phyloP scores from a whole-genome alignment of 192 early-diverging fungal species.

The Umbelopsis vinacea region DNA sequence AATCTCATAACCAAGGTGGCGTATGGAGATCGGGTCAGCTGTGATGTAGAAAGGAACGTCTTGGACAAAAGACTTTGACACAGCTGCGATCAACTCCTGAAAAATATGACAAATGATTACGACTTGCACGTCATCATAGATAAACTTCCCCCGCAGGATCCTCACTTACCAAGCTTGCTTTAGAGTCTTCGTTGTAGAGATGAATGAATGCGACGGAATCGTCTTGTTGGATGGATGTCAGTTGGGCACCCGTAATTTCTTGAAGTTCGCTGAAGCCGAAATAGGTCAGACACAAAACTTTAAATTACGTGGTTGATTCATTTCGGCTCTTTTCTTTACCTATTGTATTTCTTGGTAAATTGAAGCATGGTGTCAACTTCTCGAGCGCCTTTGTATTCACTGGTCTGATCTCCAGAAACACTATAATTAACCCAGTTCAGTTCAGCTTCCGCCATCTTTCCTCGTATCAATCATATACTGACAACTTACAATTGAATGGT shows the following conservation, averaged over 20 bases:
- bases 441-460: not conserved
- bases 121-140: no score
- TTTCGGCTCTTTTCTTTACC: not conserved
- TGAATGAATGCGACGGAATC: constrained; percentile 59
- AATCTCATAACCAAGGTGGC: constrained; percentile 22
- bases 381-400: constrained; percentile 25
- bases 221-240: constrained; percentile 45
- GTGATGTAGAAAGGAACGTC: constrained; percentile 42
- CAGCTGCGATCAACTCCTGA: constrained; percentile 23
- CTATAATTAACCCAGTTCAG: not conserved
- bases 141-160: no score
- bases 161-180: constrained; percentile 35
- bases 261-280: constrained; percentile 22
- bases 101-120: not conserved
- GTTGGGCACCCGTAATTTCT: constrained; percentile 35
- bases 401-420: constrained; percentile 21
- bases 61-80: constrained; percentile 30
- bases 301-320: not conserved
- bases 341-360: not conserved
- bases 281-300: not conserved
- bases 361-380: constrained; percentile 3
- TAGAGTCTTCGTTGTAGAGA: constrained; percentile 54
- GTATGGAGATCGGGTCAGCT: constrained; percentile 32
- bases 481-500: constrained; percentile 72
- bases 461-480: not conserved